phyloP scores from a whole-genome alignment of 352 stramenopile genomes.

The Phytophthora nicotianae region DNA sequence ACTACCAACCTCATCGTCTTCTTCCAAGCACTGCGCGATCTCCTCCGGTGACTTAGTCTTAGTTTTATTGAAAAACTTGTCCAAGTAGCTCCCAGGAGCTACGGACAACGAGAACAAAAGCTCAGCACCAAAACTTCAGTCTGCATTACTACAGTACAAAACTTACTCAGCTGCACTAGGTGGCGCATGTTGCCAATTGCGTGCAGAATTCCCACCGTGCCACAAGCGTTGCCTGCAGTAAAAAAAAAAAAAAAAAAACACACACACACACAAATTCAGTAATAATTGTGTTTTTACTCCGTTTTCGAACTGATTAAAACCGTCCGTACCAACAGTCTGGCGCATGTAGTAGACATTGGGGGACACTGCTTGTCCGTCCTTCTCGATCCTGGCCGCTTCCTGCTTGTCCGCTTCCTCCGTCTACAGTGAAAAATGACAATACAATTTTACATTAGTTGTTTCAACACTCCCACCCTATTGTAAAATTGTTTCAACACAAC shows the following conservation, averaged over 20 bases:
- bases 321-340: conserved; percentile 90
- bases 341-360: conserved; percentile 91
- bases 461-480: not conserved
- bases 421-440: conserved; percentile 25
- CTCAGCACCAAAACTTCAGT: not conserved
- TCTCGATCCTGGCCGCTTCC: conserved; percentile 70
- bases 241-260: conserved; percentile 11
- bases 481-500: conserved; percentile 20
- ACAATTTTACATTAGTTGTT: conserved; percentile 6
- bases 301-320: conserved; percentile 7
- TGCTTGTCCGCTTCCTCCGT: conserved; percentile 80
- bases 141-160: not conserved
- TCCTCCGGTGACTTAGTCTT: conserved; percentile 73
- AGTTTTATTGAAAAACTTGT: conserved; percentile 88
- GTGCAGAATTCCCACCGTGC: conserved; percentile 96
- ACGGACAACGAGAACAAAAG: not conserved
- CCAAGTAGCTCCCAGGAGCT: conserved; percentile 74
- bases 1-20: conserved; percentile 82
- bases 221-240: conserved; percentile 92
- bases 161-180: conserved; percentile 65
- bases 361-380: conserved; percentile 76
- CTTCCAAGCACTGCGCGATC: conserved; percentile 89
- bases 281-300: conserved; percentile 2
- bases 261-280: conserved; percentile 3
- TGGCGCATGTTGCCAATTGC: conserved; percentile 92